Base-by-base conservation (phyloP, 1,284 basidiomycete species). In the Trichosporon coremiiforme region DNA sequence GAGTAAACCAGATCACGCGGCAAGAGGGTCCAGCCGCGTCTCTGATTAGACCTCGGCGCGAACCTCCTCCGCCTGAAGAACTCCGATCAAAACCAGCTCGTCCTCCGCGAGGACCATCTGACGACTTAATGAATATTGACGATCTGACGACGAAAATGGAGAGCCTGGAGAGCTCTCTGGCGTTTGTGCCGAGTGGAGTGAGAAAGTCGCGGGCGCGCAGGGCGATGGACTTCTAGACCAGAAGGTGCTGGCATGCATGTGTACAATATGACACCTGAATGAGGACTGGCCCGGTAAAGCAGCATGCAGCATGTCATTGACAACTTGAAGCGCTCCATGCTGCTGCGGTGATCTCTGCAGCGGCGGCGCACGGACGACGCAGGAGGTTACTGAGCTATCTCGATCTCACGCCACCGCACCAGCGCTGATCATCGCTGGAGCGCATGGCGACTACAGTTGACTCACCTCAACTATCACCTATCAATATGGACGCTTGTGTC, bases 1-100 rank as follows among this genome's bases (percentile, higher is more conserved):
- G 93, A 25, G 88, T 82, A 66, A 82, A 82, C 69, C 74, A 73
- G 17, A 76, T 82, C 31, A 73, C 75, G 9, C 71, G 76, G 36
- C 70, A 76, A 65, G 80, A 82, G 35, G 80, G 80, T 8, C 73
- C 79, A 0, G 79, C 77, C 0, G 74, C 75, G n/a, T 75, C 73
- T 25, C 70, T 82, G n/a, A 79, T 82, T 53, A 74, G 80, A 13
- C 80, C 80, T 0, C 66, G 71, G 1, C 65, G 60, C 22, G 70
- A 74, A 17, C 62, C 36, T 33, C 66, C 38, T 12, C 57, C 29
- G 25, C 31, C 29, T 10, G 20, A 41, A 9, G 12, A 20, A 4
- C 38, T 17, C 36, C 47, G 29, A 7, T 45, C 33, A 33, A 29
- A 57, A 25, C n/a, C 64, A 22, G n/a, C 68, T 50, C 55, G 29